These are phyloP conservation scores for Euphorbia pulcherrima DNA, from an alignment of 345 rosid species.

Conservation along the genomic window DNA sequence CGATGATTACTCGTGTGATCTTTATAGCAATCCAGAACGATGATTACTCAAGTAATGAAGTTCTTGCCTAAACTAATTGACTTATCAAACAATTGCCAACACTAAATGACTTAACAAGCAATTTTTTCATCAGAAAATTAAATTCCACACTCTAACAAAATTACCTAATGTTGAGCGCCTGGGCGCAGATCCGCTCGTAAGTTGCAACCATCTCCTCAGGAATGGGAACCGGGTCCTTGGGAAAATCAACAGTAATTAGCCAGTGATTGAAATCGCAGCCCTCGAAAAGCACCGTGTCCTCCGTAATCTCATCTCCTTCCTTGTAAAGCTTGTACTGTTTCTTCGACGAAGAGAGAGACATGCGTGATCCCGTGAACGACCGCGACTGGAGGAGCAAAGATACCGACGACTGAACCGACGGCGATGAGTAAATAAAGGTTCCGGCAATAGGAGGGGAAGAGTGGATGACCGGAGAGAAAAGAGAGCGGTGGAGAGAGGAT, in stretches of 20 bases:
- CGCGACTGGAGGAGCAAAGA: slow-evolving; percentile 7
- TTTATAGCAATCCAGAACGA: too few relatives aligned
- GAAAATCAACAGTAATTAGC: slow-evolving; percentile 84
- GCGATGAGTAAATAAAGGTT: not conserved
- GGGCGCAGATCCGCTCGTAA: slow-evolving; percentile 74
- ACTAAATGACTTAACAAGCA: too few relatives aligned
- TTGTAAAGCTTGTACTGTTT: slow-evolving; percentile 38
- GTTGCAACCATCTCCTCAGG: slow-evolving; percentile 73
- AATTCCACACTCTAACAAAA: not conserved
- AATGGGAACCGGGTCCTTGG: slow-evolving; percentile 39
- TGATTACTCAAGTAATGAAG: too few relatives aligned
- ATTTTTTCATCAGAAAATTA: too few relatives aligned
- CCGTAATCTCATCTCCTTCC: slow-evolving; percentile 70
- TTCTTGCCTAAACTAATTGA: too few relatives aligned
- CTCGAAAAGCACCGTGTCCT: slow-evolving; percentile 65
- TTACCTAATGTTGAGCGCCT: slow-evolving; percentile 79
- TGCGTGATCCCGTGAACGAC: slow-evolving; percentile 8
- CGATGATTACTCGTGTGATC: too few relatives aligned
- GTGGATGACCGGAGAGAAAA: slow-evolving; percentile 12
- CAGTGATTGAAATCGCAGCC: slow-evolving; percentile 92
- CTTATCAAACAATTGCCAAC: too few relatives aligned
- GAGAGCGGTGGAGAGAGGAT: slow-evolving; percentile 26
- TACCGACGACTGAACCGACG: not conserved
- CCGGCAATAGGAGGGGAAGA: not conserved
- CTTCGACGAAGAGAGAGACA: slow-evolving; percentile 11